phyloP scores from a whole-genome alignment of 768 basidiomycete genomes.

The Suillus hirtellus region DNA sequence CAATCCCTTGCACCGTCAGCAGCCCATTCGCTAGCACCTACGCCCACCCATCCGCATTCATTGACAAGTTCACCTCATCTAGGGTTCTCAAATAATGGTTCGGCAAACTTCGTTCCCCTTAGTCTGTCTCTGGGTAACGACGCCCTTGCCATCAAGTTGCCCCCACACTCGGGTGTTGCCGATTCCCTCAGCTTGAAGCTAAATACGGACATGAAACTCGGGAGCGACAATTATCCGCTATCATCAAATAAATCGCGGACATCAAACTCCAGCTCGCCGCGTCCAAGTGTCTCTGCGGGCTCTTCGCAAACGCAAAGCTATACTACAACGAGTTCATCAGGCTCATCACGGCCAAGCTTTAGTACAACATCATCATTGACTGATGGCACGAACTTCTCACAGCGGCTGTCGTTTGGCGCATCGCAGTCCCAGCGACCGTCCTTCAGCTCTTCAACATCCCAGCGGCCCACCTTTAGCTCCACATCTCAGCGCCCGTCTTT shows the following conservation, averaged over 20 bases:
- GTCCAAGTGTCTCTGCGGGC: constrained; percentile 27
- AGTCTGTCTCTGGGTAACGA: constrained; percentile 12
- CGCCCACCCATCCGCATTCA: constrained; percentile 28
- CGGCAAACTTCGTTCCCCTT: constrained; percentile 23
- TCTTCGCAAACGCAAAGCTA: constrained; percentile 33
- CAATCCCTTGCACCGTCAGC: constrained; percentile 20
- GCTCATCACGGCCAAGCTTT: constrained; percentile 27
- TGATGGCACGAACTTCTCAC: constrained; percentile 22
- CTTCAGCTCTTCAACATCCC: constrained; percentile 18
- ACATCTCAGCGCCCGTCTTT: constrained; percentile 11
- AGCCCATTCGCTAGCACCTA: constrained; percentile 22
- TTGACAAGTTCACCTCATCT: constrained; percentile 30
- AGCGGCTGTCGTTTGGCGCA: constrained; percentile 19
- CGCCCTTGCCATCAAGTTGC: constrained; percentile 13
- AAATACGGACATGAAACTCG: constrained; percentile 3
- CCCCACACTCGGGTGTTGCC: constrained; percentile 4
- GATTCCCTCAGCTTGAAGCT: constrained; percentile 22
- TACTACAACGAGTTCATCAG: constrained; percentile 17
- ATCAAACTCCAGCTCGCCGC: constrained; percentile 27
- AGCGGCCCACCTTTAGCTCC: constrained; percentile 17
- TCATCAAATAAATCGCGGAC: constrained; percentile 22
- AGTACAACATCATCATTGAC: constrained; percentile 18
- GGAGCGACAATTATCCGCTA: constrained; percentile 5
- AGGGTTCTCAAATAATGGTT: constrained; percentile 24
- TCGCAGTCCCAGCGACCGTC: constrained; percentile 21